phyloP scores from a whole-genome alignment of 176 grass and related monocot genomes.

The Hordeum marinum region DNA sequence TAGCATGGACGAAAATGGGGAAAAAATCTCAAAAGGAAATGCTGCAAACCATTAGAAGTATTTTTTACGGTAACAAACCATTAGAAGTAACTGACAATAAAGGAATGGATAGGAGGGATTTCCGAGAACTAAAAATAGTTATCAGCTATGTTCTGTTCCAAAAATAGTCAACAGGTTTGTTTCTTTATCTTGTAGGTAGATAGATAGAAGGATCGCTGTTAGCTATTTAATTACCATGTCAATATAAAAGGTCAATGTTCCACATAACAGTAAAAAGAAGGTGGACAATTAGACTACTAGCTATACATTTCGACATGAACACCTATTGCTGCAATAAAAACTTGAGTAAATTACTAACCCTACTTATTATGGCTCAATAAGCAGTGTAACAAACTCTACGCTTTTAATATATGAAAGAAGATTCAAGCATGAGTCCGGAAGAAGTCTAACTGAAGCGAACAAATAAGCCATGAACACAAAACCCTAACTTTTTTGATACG shows the following conservation, averaged over 20 bases:
- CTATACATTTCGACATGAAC: not conserved
- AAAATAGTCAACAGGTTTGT: constrained; percentile 20
- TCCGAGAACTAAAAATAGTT: constrained; percentile 38
- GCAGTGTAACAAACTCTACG: not conserved
- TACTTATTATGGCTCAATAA: not conserved
- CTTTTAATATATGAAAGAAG: not conserved
- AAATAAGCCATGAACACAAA: not conserved
- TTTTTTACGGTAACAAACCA: constrained; percentile 13
- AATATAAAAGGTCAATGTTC: not conserved
- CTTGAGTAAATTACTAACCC: not conserved
- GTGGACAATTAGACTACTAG: not conserved
- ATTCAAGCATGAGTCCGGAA: not conserved
- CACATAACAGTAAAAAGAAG: not conserved
- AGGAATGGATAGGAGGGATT: constrained; percentile 7
- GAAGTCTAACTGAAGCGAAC: not conserved
- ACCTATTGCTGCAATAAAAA: not conserved
- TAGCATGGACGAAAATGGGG: not conserved
- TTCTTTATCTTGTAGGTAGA: not conserved
- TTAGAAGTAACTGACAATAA: constrained; percentile 10
- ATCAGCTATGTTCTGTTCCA: not conserved
- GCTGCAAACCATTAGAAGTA: constrained; percentile 18
- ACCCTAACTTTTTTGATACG: not conserved
- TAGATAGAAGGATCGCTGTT: not conserved
- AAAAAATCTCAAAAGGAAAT: constrained; percentile 26
- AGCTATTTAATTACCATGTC: not conserved